A percentile compares a stretch with the other conserved stretches of the same genome.
Conservation (phyloP, 2,329 filamentous ascomycete species). For the Phaeosphaeriaceae sp. region DNA sequence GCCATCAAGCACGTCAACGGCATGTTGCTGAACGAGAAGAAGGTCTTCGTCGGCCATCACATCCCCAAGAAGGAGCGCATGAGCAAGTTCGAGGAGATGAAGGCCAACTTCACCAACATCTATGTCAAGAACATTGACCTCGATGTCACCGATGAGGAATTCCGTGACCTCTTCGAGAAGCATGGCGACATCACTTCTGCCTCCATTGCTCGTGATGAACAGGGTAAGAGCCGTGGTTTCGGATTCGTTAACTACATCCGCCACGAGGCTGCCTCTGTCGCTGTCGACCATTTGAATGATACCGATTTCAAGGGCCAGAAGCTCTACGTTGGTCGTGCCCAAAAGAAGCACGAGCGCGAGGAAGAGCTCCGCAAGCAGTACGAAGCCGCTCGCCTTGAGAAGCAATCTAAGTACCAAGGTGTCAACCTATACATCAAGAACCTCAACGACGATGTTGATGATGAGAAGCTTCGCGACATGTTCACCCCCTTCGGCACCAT, state of each 20-base stretch:
- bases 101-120: constrained; percentile 99
- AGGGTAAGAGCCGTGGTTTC: constrained; percentile 90
- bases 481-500: constrained; percentile 92
- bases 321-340: constrained; percentile 95
- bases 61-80: constrained; percentile 99
- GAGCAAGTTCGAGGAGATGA: constrained; percentile 99
- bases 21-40: constrained; percentile 99
- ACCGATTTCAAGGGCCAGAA: constrained; percentile 93
- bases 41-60: constrained; percentile 98
- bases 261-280: constrained; percentile 83
- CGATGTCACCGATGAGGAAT: constrained; percentile 90
- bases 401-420: constrained; percentile 98
- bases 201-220: constrained; percentile 88
- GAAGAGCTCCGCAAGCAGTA: constrained; percentile 99
- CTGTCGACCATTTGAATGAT: constrained; percentile 90
- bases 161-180: constrained; percentile 89
- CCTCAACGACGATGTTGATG: constrained; percentile 93
- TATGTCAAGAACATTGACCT: constrained; percentile 97
- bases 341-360: constrained; percentile 99
- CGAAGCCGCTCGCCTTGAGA: constrained; percentile 95
- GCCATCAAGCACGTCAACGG: constrained; percentile 99
- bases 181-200: constrained; percentile 95
- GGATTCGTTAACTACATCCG: constrained; percentile 95
- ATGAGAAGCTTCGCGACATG: constrained; percentile 94
- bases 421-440: constrained; percentile 99